Conservation (phyloP, 768 basidiomycete genomes). For the Tubosaeta sp. region DNA sequence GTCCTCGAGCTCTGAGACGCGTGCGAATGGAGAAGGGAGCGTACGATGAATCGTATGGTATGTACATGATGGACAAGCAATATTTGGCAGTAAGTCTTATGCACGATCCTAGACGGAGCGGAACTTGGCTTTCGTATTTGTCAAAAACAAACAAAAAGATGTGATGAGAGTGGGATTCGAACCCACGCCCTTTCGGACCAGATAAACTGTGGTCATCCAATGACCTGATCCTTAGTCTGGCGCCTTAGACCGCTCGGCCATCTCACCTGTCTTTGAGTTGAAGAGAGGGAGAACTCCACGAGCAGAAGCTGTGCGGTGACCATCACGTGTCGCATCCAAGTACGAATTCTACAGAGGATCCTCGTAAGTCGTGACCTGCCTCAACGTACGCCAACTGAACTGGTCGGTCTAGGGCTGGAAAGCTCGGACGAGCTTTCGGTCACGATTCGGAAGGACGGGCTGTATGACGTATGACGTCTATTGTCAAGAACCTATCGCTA, state of each 20-base stretch:
- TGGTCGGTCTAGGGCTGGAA: conserved; percentile 91
- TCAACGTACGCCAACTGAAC: not conserved
- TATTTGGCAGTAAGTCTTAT: no score
- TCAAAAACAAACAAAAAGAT: no score
- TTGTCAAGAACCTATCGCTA: conserved; percentile 87
- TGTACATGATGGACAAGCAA: no score
- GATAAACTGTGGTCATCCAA: conserved; percentile 26
- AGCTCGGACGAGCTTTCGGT: conserved; percentile 99
- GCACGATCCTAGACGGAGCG: no score
- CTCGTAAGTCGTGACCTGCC: conserved; percentile 53
- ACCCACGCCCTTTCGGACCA: conserved; percentile 41
- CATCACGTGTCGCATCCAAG: conserved; percentile 4
- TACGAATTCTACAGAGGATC: conserved; percentile 93
- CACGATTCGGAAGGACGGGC: conserved; percentile 88
- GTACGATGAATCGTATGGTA: no score
- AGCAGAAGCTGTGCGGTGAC: not conserved
- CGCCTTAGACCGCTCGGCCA: conserved; percentile 64
- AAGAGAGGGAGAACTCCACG: no score
- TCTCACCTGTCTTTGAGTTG: conserved; percentile 28
- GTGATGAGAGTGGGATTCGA: conserved; percentile 39
- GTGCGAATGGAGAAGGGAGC: no score
- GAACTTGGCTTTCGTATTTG: no score
- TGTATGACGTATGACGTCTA: conserved; percentile 98
- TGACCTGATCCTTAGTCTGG: conserved; percentile 50
- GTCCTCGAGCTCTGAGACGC: no score